Base-by-base conservation (phyloP, 2,329 filamentous ascomycete genomes). In the Aspergillus clavatus region DNA sequence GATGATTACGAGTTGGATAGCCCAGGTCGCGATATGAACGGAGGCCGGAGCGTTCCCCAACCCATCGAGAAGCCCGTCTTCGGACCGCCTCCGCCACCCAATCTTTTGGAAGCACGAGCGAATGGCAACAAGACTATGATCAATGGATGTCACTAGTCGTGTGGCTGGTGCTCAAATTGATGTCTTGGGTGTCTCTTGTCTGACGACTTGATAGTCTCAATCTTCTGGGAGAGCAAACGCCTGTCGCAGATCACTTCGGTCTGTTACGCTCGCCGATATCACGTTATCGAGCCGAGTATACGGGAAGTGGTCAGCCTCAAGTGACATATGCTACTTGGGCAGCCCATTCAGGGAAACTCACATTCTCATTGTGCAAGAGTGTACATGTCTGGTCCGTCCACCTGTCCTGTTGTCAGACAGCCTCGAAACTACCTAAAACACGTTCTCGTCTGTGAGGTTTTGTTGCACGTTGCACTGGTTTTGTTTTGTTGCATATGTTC, bases 31-130 rank as follows among this genome's bases (percentile, higher is more conserved):
- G 52, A 56, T 23, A 48, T 59, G 40, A 56, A 58, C 38, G 60
- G 57, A n/a, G 51, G 57, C 43, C 54, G 54, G 35, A 45, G 49
- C 33, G 49, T 59, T 31, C 46, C 58, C 10, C 56, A 61, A 35
- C 57, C 60, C 45, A 58, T 62, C 38, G 63, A 66, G 40, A 72
- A 71, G 51, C 70, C 70, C 21, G 67, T 73, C 29, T 73, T 72
- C 48, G 71, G 71, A 28, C 73, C 74, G 18, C 74, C 74, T 21
- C 75, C 74, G 14, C 76, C 76, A 7, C 75, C 75, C 7, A 73
- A 72, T 29, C 69, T 75, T 28, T 57, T 72, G 39, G 67, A 73
- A 55, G 61, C 67, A n/a, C 68, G 69, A 51, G 61, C 70, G 36
- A 74, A 75, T 46, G 70, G 72, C 38, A 72, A 65, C 44, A 63